Evolutionary conservation across 176 grass and related monocot genomes (phyloP).

Genomic region (Microstegium vimineum): DNA sequence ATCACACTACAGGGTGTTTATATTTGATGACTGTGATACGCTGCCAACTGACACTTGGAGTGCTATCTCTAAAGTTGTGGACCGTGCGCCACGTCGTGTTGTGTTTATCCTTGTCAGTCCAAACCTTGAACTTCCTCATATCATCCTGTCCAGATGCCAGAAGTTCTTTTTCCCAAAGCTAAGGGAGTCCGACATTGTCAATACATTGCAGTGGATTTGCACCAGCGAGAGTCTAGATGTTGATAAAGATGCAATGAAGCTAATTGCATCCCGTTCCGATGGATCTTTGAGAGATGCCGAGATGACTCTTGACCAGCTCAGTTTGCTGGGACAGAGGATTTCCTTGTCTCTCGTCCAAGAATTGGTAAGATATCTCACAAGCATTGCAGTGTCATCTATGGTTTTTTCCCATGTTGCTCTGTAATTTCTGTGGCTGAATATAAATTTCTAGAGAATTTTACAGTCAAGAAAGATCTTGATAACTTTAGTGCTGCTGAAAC

Average conservation of each 20-base stretch:
- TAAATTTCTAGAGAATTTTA: conserved; percentile 21
- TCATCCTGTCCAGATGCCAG: conserved; percentile 79
- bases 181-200: conserved; percentile 77
- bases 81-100: conserved; percentile 54
- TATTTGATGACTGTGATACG: conserved; percentile 81
- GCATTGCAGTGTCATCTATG: background rate
- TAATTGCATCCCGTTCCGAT: conserved; percentile 70
- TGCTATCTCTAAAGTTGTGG: conserved; percentile 66
- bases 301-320: conserved; percentile 95
- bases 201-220: conserved; percentile 64
- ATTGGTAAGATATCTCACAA: conserved; percentile 66
- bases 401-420: background rate
- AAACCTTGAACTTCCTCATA: conserved; percentile 83
- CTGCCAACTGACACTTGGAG: conserved; percentile 69
- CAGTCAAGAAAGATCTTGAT: background rate
- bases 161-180: conserved; percentile 95
- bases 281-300: conserved; percentile 91
- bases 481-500: conserved; percentile 1
- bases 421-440: background rate
- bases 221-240: conserved; percentile 76
- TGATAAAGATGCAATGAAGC: conserved; percentile 81
- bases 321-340: conserved; percentile 90
- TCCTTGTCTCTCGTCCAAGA: conserved; percentile 90
- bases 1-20: conserved; percentile 72
- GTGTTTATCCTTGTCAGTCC: conserved; percentile 79